phyloP scores from a whole-genome alignment of 2,329 filamentous ascomycete genomes.

The Pyrenophora seminiperda region DNA sequence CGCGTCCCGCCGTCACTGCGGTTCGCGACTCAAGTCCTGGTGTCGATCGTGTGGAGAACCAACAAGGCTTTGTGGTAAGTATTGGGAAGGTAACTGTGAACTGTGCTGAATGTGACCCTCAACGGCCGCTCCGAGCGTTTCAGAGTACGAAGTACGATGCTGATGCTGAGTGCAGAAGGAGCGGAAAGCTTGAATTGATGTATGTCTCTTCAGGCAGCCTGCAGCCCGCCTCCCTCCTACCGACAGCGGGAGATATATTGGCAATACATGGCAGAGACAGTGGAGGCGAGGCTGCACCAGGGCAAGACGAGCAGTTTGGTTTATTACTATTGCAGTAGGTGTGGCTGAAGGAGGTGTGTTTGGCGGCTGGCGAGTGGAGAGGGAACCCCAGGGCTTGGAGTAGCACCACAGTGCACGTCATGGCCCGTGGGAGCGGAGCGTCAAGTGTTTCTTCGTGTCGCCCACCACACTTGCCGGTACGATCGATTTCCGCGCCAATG shows the following conservation, averaged over 20 bases:
- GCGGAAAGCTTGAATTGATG: neutral
- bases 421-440: constrained; percentile 23
- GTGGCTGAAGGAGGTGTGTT: neutral
- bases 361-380: constrained; percentile 1
- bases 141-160: constrained; percentile 4
- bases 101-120: neutral
- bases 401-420: constrained; percentile 12
- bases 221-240: constrained; percentile 1
- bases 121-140: constrained; percentile 12
- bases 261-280: constrained; percentile 14
- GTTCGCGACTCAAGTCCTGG: neutral
- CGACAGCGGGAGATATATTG: constrained; percentile 2
- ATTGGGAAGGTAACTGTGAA: too few species aligned
- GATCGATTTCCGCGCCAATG: constrained; percentile 22
- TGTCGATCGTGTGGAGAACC: neutral
- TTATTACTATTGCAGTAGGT: neutral
- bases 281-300: neutral
- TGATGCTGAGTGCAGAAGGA: neutral
- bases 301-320: neutral
- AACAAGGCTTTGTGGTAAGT: too few species aligned
- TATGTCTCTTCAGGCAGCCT: neutral
- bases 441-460: constrained; percentile 32
- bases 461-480: constrained; percentile 21
- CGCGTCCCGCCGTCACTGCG: neutral
- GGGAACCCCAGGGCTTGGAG: constrained; percentile 5